A percentile compares a stretch with the other conserved stretches of the same genome.
Evolutionary conservation across 2,329 filamentous ascomycete genomes (phyloP).

Genomic region (Hypoxylon sp.): DNA sequence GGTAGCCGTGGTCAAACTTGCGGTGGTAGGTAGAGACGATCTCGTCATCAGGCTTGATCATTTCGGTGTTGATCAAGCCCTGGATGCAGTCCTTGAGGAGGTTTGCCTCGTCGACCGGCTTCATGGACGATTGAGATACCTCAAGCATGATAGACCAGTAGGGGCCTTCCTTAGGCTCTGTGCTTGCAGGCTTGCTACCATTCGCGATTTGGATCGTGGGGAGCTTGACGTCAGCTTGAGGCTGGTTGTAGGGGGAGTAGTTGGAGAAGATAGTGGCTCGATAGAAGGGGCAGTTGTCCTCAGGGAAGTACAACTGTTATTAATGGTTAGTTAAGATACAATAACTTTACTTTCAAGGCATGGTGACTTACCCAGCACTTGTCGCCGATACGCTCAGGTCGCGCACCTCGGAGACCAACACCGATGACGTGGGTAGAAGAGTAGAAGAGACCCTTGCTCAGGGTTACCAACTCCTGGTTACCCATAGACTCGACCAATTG

Average conservation of each 20-base stretch:
- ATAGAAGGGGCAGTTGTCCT: slow-evolving; percentile 99
- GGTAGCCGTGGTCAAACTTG: slow-evolving; percentile 98
- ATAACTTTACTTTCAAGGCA: background rate
- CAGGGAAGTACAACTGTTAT: slow-evolving; percentile 93
- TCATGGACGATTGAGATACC: slow-evolving; percentile 95
- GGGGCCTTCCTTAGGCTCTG: slow-evolving; percentile 84
- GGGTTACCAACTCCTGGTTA: slow-evolving; percentile 83
- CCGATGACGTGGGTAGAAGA: slow-evolving; percentile 98
- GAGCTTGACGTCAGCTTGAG: slow-evolving; percentile 84
- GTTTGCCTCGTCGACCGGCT: slow-evolving; percentile 90
- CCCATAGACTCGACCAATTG: slow-evolving; percentile 88
- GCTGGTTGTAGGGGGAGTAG: slow-evolving; percentile 99
- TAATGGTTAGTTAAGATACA: slow-evolving; percentile 28
- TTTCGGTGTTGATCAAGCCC: slow-evolving; percentile 97
- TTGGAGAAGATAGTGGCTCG: slow-evolving; percentile 99
- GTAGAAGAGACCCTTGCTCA: slow-evolving; percentile 95
- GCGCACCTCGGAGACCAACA: slow-evolving; percentile 90
- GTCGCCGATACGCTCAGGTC: slow-evolving; percentile 96
- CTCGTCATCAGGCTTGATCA: slow-evolving; percentile 92
- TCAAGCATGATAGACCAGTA: slow-evolving; percentile 99
- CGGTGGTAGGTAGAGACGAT: slow-evolving; percentile 99
- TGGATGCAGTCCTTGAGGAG: slow-evolving; percentile 93
- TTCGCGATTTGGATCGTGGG: slow-evolving; percentile 88
- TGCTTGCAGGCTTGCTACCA: slow-evolving; percentile 82
- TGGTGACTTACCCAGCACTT: slow-evolving; percentile 88